Conservation (phyloP, 1,139 yeast genomes). For the Taphrina communis region DNA sequence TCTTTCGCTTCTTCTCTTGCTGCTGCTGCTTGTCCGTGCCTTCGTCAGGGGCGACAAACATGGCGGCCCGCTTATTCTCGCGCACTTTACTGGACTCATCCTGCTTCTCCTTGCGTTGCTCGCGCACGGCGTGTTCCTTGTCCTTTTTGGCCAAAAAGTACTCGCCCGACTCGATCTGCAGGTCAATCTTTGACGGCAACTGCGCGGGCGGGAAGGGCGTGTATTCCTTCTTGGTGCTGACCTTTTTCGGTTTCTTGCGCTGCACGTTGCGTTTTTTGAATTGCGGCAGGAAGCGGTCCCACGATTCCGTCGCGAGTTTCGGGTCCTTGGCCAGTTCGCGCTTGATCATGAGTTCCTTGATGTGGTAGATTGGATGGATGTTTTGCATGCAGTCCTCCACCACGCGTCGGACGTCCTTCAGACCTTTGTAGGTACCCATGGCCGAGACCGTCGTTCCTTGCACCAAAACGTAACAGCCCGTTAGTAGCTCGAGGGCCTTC, state of each 20-base stretch:
- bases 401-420: constrained; percentile 88
- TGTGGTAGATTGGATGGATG: constrained; percentile 94
- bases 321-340: constrained; percentile 94
- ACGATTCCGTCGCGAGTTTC: constrained; percentile 91
- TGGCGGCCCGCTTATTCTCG: constrained; percentile 72
- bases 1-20: constrained; percentile 43
- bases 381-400: constrained; percentile 98
- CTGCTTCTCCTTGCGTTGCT: constrained; percentile 73
- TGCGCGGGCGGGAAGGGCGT: constrained; percentile 99
- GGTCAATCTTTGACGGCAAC: constrained; percentile 94
- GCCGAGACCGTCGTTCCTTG: constrained; percentile 98
- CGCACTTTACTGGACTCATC: constrained; percentile 71
- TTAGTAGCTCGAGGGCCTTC: constrained; percentile 89
- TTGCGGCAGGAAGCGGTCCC: constrained; percentile 96
- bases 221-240: constrained; percentile 79
- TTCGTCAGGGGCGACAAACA: constrained; percentile 85
- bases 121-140: constrained; percentile 58
- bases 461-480: constrained; percentile 90
- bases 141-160: constrained; percentile 89
- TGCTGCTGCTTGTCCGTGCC: constrained; percentile 49
- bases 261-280: constrained; percentile 96
- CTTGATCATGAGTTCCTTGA: constrained; percentile 95
- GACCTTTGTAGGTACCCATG: constrained; percentile 95
- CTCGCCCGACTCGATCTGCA: constrained; percentile 98
- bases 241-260: constrained; percentile 80